Evolutionary conservation across 23 red algal species (phyloP), one percentile per base, ranked within the genome.

Genomic region (Agarophyton chilense): DNA sequence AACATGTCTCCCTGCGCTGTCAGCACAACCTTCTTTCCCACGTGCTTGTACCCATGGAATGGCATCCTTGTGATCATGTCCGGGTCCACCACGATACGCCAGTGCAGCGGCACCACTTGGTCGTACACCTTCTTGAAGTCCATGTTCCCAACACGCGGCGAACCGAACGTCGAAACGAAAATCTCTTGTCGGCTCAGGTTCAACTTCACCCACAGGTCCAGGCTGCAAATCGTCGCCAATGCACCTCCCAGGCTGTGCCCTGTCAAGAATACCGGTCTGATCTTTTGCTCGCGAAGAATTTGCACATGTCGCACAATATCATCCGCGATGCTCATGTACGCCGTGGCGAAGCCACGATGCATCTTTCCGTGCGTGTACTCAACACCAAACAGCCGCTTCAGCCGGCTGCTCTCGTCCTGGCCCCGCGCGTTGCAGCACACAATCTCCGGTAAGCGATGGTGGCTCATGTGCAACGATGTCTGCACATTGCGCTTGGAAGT

Each of bases 161-260:
- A 84, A 50, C 94, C 94, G 78, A 96, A 96, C 16, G 94, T 96
- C n/a, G 80, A 79, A 22, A 86, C 68, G 47, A 80, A 87, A 16
- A 96, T 81, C 63, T 92, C 77, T 51, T 60, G 86, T 49, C 72
- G 52, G 52, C 79, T 68, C 40, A 92, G 22, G 45, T 79, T 77
- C 72, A 92, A 26, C 65, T 81, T 75, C 79, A 87, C 71, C 70
- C 79, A 81, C 18, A 96, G 19, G 77, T 92, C 88, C 72, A 83
- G 65, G 31, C 84, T 84, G 45, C 77, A 81, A 35, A 96, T 66
- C 4, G 87, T 96, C 9, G 94, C 94, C 53, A 96, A 42, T 8
- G 94, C 94, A 9, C 94, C 94, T 21, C 94, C 94, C 41, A 96
- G 87, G 50, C 78, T 86, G 61, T 96, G 94, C 24, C 86, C 86